Conservation (phyloP, 129 eudicot genomes). For the Helianthus tuberosus region DNA sequence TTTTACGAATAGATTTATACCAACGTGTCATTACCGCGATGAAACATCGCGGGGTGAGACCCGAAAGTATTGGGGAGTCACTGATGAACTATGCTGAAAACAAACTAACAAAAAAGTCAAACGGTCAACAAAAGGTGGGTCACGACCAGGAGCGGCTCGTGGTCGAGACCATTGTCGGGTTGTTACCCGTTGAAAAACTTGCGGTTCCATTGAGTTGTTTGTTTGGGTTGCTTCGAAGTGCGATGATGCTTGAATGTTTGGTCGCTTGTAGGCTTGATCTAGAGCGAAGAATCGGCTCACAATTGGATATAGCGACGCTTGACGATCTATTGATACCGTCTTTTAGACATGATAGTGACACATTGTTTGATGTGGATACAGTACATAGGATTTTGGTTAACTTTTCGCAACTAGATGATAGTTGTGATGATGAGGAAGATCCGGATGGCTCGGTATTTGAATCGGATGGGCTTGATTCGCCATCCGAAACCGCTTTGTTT, state of each 20-base stretch:
- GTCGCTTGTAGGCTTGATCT: constrained; percentile 78
- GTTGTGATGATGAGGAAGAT: constrained; percentile 60
- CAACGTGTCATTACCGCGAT: constrained; percentile 88
- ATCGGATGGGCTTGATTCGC: constrained; percentile 73
- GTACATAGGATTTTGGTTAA: constrained; percentile 88
- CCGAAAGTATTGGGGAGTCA: constrained; percentile 90
- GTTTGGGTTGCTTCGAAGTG: constrained; percentile 86
- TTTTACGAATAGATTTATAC: constrained; percentile 71
- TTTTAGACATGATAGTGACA: constrained; percentile 75
- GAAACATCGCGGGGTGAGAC: constrained; percentile 94
- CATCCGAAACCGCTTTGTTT: constrained; percentile 72
- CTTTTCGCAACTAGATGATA: constrained; percentile 81
- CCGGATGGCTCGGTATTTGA: constrained; percentile 80
- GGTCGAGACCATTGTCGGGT: constrained; percentile 81
- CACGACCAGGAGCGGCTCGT: constrained; percentile 57
- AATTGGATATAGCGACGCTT: constrained; percentile 83
- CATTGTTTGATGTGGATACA: constrained; percentile 87
- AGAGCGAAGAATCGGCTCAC: constrained; percentile 92
- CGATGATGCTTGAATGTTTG: constrained; percentile 74
- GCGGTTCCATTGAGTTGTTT: constrained; percentile 74
- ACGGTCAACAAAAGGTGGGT: constrained; percentile 38
- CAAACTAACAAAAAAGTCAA: constrained; percentile 63
- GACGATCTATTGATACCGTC: constrained; percentile 96
- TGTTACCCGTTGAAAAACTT: constrained; percentile 81
- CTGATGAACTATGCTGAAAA: constrained; percentile 79